Evolutionary conservation across 139 green algal genomes (phyloP).

Genomic region (Eudorina sp.): DNA sequence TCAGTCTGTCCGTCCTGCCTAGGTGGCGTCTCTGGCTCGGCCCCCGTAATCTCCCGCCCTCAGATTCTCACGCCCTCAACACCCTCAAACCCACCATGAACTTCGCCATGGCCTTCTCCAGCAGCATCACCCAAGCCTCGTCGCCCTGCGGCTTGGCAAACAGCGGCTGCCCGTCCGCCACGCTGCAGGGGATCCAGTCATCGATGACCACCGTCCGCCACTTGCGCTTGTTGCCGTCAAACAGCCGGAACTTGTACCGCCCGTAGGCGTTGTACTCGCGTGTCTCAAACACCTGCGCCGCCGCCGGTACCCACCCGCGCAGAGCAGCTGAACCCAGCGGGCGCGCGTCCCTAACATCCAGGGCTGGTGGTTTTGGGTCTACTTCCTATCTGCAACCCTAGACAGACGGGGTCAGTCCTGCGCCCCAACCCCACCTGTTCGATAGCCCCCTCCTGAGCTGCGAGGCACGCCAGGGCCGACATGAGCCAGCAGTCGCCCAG

Average conservation of each 20-base stretch:
- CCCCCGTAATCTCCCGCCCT: no score
- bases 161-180: not conserved
- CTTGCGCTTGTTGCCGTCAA: conserved; percentile 24
- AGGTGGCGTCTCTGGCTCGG: no score
- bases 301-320: no score
- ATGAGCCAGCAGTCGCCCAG: conserved; percentile 60
- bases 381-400: no score
- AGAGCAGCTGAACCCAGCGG: no score
- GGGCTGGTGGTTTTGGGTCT: no score
- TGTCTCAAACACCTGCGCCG: conserved; percentile 3
- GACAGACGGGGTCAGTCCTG: no score
- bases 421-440: conserved; percentile 30
- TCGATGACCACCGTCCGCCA: conserved; percentile 58
- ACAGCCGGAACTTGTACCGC: conserved; percentile 65
- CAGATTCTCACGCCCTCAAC: not conserved
- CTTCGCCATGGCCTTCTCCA: conserved; percentile 72
- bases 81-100: not conserved
- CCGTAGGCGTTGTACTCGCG: conserved; percentile 57
- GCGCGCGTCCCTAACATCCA: no score
- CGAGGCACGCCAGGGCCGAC: conserved; percentile 57
- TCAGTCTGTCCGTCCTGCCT: no score
- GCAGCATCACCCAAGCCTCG: conserved; percentile 69
- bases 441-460: conserved; percentile 39
- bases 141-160: conserved; percentile 61
- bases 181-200: conserved; percentile 50